These are phyloP conservation scores for Trametes polyzona DNA, from an alignment of 1,284 basidiomycete genomes.

Conservation along the genomic window DNA sequence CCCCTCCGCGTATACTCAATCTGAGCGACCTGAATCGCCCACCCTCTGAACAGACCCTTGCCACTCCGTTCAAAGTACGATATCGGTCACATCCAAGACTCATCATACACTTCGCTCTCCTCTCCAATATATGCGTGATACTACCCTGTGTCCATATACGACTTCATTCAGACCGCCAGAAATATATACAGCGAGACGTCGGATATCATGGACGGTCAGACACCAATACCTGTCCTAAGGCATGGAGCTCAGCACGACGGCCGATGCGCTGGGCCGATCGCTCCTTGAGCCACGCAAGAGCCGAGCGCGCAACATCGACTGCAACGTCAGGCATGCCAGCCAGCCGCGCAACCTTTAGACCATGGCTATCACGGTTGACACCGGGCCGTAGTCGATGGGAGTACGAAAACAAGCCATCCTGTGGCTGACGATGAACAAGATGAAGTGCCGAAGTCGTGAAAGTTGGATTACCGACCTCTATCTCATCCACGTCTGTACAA, in stretches of 20 bases:
- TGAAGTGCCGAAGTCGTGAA: not conserved
- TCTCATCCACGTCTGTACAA: constrained; percentile 86
- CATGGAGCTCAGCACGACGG: constrained; percentile 29
- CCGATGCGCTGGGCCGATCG: constrained; percentile 25
- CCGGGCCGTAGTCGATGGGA: constrained; percentile 83
- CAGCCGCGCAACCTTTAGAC: constrained; percentile 87
- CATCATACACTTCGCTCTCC: too few species aligned
- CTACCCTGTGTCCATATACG: too few species aligned
- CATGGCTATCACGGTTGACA: constrained; percentile 91
- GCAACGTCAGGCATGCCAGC: constrained; percentile 82
- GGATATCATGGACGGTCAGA: constrained; percentile 1
- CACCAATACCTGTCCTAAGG: constrained; percentile 36
- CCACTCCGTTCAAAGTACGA: too few species aligned
- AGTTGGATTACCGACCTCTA: constrained; percentile 57
- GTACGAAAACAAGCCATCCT: constrained; percentile 82
- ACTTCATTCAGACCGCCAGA: too few species aligned
- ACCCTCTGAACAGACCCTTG: too few species aligned
- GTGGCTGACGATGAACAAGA: not conserved
- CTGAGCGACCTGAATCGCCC: too few species aligned
- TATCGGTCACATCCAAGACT: too few species aligned
- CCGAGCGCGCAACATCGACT: constrained; percentile 59
- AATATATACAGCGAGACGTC: too few species aligned
- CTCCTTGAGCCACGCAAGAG: constrained; percentile 46
- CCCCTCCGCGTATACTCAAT: too few species aligned
- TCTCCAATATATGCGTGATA: too few species aligned